Evolutionary conservation across 257 asterid genomes (phyloP), one percentile per base, ranked within the genome.

Genomic region (Voacanga thouarsii): DNA sequence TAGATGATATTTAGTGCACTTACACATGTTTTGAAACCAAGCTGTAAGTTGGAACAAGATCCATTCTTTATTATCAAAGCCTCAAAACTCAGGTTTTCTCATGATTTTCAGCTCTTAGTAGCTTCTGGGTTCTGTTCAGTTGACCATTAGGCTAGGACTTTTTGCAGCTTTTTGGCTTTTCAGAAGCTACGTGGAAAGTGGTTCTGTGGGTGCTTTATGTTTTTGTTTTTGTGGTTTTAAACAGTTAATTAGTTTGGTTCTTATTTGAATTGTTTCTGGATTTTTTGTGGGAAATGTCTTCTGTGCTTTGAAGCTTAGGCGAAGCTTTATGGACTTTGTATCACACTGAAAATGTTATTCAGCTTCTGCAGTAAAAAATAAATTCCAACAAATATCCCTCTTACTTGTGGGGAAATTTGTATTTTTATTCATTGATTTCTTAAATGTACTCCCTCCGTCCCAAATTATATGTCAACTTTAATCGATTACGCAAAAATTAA

Each of bases 181-280:
- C n/a, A 39, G 61, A 23, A 45, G 78, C 21, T 80, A 71, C 75
- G 45, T 45, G 79, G 82, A 77, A 77, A 77, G 74, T 75, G 88
- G 87, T 84, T 79, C 86, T 85, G 63, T 65, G 41, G 61, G 72
- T 33, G 37, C 37, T 33, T 33, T 33, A 1, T 33, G 37, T 33
- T 33, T 33, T 33, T 33, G 37, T 2, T 33, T 60, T 15, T 83
- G 57, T 30, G 61, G 26, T 44, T 75, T 65, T 77, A 16, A 8
- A 28, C 24, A 12, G 60, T 53, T 76, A 60, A 80, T 47, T 47
- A 67, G 79, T 75, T 83, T 81, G 88, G 77, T 89, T 86, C 84
- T 82, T 81, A 55, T 85, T 86, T 82, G 83, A 80, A 41, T 49
- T 81, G 80, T 72, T 44, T 65, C 57, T 72, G 24, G 53, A 12